A percentile compares a stretch with the other conserved stretches of the same genome.
phyloP scores from a whole-genome alignment of 192 early-diverging fungal species.

The Coemansia sp. region DNA sequence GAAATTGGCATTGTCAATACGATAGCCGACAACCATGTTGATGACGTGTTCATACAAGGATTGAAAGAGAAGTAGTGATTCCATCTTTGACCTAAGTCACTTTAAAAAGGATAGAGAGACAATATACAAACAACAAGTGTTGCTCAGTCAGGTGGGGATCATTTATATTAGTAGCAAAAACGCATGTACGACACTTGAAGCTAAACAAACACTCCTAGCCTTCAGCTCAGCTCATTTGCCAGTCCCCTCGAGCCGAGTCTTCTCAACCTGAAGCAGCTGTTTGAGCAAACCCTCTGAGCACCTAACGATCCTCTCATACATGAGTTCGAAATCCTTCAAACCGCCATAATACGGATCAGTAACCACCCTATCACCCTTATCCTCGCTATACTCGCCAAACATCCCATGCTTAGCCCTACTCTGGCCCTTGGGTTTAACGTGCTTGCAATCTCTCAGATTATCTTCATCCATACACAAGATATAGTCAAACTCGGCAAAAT shows the following conservation, averaged over 20 bases:
- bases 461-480: conserved; percentile 92
- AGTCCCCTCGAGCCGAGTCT: not conserved
- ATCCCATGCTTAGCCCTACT: conserved; percentile 31
- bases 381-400: conserved; percentile 47
- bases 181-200: not conserved
- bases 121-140: not conserved
- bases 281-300: conserved; percentile 49
- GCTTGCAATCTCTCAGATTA: conserved; percentile 68
- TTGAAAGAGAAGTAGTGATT: not conserved
- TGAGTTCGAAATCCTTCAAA: conserved; percentile 42
- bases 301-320: conserved; percentile 49
- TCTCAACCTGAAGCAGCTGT: conserved; percentile 10
- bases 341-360: conserved; percentile 58
- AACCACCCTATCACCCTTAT: conserved; percentile 26
- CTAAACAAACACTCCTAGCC: not conserved
- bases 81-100: not conserved
- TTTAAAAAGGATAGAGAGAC: no score
- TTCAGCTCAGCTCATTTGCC: not conserved
- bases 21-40: not conserved
- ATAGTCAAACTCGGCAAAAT: conserved; percentile 80
- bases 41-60: not conserved
- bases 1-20: not conserved
- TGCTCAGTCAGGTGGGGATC: no score
- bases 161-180: not conserved
- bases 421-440: conserved; percentile 42